These are phyloP conservation scores for Endocladia muricata DNA, from an alignment of 31 red algal genomes.

Conservation along the genomic window DNA sequence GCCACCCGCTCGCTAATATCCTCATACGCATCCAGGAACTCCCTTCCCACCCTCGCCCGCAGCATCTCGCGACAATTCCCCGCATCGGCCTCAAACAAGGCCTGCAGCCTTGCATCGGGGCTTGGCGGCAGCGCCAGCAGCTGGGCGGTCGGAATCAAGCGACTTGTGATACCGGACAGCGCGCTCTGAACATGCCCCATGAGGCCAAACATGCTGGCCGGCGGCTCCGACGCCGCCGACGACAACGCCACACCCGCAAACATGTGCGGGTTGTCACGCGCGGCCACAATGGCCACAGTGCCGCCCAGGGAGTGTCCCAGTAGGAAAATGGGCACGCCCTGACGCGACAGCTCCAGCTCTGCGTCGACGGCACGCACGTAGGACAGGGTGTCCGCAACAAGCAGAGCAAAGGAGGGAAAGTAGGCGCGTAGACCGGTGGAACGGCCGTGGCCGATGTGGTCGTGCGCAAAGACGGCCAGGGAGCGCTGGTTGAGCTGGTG, in stretches of 20 bases:
- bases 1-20: slow-evolving; percentile 18
- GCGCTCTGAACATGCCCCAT: slow-evolving; percentile 60
- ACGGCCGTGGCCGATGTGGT: slow-evolving; percentile 78
- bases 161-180: slow-evolving; percentile 44
- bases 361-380: slow-evolving; percentile 27
- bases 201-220: slow-evolving; percentile 66
- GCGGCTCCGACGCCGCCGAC: slow-evolving; percentile 71
- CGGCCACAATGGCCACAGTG: slow-evolving; percentile 44
- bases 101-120: slow-evolving; percentile 37
- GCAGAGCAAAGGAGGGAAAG: slow-evolving; percentile 55
- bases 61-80: slow-evolving; percentile 49
- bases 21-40: slow-evolving; percentile 70
- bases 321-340: slow-evolving; percentile 47
- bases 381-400: slow-evolving; percentile 35
- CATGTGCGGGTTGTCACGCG: slow-evolving; percentile 19
- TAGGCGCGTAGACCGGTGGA: slow-evolving; percentile 62
- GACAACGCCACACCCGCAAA: slow-evolving; percentile 66
- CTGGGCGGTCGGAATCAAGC: slow-evolving; percentile 37
- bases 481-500: slow-evolving; percentile 25
- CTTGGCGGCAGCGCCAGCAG: slow-evolving; percentile 55
- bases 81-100: slow-evolving; percentile 62
- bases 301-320: slow-evolving; percentile 87
- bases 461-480: slow-evolving; percentile 72
- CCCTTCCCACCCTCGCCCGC: slow-evolving; percentile 70
- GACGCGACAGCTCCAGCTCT: slow-evolving; percentile 5